These are phyloP conservation scores for Eucalyptus victrix DNA, from an alignment of 345 rosid genomes.

Conservation along the genomic window DNA sequence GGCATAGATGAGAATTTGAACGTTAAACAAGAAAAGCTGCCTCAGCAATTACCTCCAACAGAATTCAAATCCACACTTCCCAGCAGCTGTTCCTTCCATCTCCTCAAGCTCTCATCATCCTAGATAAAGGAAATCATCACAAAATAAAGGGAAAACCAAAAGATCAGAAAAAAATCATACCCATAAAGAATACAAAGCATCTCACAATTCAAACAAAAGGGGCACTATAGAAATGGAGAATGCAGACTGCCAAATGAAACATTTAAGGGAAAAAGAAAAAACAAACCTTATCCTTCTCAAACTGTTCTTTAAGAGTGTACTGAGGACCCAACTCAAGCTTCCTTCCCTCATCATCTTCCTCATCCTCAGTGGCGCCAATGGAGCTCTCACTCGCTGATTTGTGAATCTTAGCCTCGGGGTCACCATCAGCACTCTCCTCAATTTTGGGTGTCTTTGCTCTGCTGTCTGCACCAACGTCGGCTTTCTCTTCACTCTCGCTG, in stretches of 20 bases:
- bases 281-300: conserved; percentile 65
- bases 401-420: conserved; percentile 2
- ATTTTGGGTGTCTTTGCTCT: not conserved
- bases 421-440: conserved; percentile 3
- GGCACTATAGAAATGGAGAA: not conserved
- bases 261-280: not conserved
- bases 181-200: not conserved
- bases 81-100: conserved; percentile 92
- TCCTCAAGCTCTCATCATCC: conserved; percentile 96
- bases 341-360: conserved; percentile 33
- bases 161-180: not conserved
- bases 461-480: conserved; percentile 1
- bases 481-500: not conserved
- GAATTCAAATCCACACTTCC: conserved; percentile 57
- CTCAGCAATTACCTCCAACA: conserved; percentile 46
- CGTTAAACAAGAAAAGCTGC: not conserved
- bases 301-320: conserved; percentile 48
- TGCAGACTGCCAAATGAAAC: not conserved
- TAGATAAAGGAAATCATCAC: not conserved
- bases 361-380: conserved; percentile 34
- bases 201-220: not conserved
- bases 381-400: conserved; percentile 20
- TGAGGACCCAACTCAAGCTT: conserved; percentile 57
- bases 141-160: not conserved
- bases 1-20: not conserved